Percentiles rank a stretch among this genome's conserved stretches.
Conservation (phyloP, 352 stramenopile species). For the Globisporangium iwayamae region DNA sequence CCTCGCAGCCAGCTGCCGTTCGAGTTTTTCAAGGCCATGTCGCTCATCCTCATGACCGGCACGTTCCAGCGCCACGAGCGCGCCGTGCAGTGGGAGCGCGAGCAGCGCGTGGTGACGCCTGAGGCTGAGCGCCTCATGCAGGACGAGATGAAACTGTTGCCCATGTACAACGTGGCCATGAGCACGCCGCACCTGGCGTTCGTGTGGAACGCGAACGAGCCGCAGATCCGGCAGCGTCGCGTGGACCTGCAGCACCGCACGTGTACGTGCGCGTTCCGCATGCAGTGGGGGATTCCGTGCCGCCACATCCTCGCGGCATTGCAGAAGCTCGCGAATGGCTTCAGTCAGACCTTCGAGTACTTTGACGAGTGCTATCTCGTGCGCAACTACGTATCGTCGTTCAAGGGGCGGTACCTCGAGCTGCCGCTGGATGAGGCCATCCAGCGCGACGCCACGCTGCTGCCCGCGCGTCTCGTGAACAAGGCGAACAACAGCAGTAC, state of each 20-base stretch:
- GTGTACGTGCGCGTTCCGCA: conserved; percentile 37
- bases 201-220: conserved; percentile 38
- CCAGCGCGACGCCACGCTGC: conserved; percentile 25
- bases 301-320: conserved; percentile 39
- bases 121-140: conserved; percentile 45
- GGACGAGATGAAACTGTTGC: conserved; percentile 32
- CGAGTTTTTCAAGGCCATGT: conserved; percentile 38
- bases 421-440: conserved; percentile 40
- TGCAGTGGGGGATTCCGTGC: conserved; percentile 43
- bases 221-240: conserved; percentile 39
- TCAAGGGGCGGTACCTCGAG: conserved; percentile 36
- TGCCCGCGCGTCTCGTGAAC: conserved; percentile 24
- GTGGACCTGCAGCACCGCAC: conserved; percentile 46
- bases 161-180: conserved; percentile 41
- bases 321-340: conserved; percentile 27
- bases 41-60: conserved; percentile 31
- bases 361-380: conserved; percentile 54
- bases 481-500: not conserved
- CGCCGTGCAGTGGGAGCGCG: conserved; percentile 35
- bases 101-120: conserved; percentile 38
- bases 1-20: conserved; percentile 26
- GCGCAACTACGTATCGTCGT: conserved; percentile 36
- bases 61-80: conserved; percentile 35
- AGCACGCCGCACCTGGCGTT: conserved; percentile 42
- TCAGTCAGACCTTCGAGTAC: conserved; percentile 33